A percentile compares a stretch with the other conserved stretches of the same genome.
Conservation (phyloP, 2,329 filamentous ascomycete species). For the Fusarium odoratissimum region DNA sequence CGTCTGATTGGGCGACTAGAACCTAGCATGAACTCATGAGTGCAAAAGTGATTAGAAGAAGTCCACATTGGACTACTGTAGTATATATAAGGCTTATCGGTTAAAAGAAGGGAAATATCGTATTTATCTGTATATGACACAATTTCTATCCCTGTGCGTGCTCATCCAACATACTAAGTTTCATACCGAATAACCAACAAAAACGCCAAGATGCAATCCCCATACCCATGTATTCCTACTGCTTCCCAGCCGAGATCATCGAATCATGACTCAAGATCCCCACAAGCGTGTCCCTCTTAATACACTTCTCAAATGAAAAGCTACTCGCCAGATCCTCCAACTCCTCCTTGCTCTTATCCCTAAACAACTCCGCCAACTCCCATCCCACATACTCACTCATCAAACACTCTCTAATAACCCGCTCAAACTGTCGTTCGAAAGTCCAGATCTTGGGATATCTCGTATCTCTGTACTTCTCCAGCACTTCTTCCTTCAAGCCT, state of each 20-base stretch:
- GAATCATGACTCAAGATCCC: conserved; percentile 55
- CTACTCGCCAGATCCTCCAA: conserved; percentile 63
- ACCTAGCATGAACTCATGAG: too few species aligned
- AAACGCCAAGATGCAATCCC: not conserved
- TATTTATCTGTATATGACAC: too few species aligned
- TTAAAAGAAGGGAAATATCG: too few species aligned
- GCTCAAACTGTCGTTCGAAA: conserved; percentile 62
- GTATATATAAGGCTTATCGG: too few species aligned
- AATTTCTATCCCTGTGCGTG: too few species aligned
- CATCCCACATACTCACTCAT: conserved; percentile 62
- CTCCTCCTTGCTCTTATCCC: conserved; percentile 60
- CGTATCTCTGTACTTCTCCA: conserved; percentile 54
- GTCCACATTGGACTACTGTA: too few species aligned
- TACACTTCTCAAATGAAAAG: conserved; percentile 66
- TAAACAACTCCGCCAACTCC: conserved; percentile 68
- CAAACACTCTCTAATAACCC: conserved; percentile 53
- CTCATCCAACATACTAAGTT: too few species aligned
- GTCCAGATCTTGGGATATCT: conserved; percentile 63
- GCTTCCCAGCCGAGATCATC: not conserved
- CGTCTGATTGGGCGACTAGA: too few species aligned
- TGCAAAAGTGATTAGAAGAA: too few species aligned
- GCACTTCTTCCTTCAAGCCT: conserved; percentile 58
- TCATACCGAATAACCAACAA: not conserved
- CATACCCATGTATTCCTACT: not conserved
- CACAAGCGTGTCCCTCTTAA: conserved; percentile 63